A percentile compares a stretch with the other conserved stretches of the same genome.
Evolutionary conservation across 345 rosid species (phyloP).

Genomic region (Arabis alpina): DNA sequence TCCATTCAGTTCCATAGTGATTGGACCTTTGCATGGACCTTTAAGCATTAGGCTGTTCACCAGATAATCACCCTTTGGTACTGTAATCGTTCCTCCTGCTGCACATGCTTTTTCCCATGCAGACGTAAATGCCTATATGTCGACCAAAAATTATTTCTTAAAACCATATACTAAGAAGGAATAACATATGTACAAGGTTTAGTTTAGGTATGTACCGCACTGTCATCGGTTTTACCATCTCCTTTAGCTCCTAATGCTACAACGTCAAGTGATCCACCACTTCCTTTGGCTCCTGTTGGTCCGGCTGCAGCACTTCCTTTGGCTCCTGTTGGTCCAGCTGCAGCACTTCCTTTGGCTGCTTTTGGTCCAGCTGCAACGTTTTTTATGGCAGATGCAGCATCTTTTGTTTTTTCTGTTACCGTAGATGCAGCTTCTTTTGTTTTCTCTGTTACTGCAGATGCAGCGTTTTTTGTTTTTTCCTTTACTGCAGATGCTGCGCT

Average conservation of each 20-base stretch:
- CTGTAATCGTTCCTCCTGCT: slow-evolving; percentile 32
- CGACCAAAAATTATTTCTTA: neutral
- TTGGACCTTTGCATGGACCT: slow-evolving; percentile 56
- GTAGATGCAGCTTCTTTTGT: too few species aligned
- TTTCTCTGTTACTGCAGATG: too few species aligned
- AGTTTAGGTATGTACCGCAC: slow-evolving; percentile 27
- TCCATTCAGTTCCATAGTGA: slow-evolving; percentile 49
- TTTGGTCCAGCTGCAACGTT: neutral
- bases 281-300: neutral
- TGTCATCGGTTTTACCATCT: slow-evolving; percentile 46
- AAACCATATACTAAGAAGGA: neutral
- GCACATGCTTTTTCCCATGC: slow-evolving; percentile 51
- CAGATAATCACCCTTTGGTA: slow-evolving; percentile 50
- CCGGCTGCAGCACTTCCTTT: neutral
- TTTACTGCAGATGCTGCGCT: neutral
- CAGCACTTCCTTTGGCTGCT: neutral
- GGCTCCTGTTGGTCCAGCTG: neutral
- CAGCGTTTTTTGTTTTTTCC: neutral
- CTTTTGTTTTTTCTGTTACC: too few species aligned
- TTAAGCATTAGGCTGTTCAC: slow-evolving; percentile 33
- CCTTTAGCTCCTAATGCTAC: slow-evolving; percentile 47
- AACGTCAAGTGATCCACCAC: slow-evolving; percentile 30
- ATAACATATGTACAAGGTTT: neutral
- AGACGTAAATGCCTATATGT: slow-evolving; percentile 42
- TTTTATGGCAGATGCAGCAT: too few species aligned